Conservation (phyloP, 163 green algal species). For the Chlorella variabilis region DNA sequence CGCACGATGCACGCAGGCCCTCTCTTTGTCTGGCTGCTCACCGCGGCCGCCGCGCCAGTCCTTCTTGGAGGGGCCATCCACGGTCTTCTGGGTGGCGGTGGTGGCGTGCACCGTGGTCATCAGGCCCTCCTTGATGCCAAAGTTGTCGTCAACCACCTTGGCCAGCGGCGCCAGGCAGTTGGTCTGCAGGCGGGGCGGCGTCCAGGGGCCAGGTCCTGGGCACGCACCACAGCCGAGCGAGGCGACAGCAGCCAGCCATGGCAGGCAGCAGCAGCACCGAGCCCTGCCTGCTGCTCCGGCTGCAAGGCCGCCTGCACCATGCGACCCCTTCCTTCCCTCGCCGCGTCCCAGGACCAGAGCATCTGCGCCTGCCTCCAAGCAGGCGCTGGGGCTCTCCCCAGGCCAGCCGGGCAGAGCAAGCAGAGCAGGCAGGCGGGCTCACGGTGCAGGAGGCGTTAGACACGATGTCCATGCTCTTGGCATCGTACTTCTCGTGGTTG, state of each 20-base stretch:
- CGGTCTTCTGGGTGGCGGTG: conserved; percentile 83
- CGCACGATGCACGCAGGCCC: no score
- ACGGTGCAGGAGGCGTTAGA: conserved; percentile 97
- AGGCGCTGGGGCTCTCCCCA: no score
- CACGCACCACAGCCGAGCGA: background rate
- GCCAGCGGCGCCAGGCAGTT: conserved; percentile 98
- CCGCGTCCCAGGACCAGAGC: no score
- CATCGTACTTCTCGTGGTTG: conserved; percentile 90
- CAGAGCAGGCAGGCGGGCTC: background rate
- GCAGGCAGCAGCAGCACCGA: no score
- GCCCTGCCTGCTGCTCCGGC: no score
- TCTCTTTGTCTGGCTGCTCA: no score
- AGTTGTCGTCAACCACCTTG: conserved; percentile 95
- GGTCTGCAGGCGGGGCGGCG: no score
- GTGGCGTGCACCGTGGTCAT: conserved; percentile 99
- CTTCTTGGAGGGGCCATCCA: conserved; percentile 97
- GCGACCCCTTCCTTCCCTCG: no score
- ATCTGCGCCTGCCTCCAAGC: no score
- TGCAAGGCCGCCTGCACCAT: no score
- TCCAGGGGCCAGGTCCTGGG: background rate
- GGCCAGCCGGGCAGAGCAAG: background rate
- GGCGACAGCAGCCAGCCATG: background rate
- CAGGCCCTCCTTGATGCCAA: conserved; percentile 90
- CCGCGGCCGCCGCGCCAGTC: conserved; percentile 95
- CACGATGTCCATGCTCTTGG: conserved; percentile 78